phyloP scores from a whole-genome alignment of 2,329 filamentous ascomycete genomes.

The Aplosporella prunicola region DNA sequence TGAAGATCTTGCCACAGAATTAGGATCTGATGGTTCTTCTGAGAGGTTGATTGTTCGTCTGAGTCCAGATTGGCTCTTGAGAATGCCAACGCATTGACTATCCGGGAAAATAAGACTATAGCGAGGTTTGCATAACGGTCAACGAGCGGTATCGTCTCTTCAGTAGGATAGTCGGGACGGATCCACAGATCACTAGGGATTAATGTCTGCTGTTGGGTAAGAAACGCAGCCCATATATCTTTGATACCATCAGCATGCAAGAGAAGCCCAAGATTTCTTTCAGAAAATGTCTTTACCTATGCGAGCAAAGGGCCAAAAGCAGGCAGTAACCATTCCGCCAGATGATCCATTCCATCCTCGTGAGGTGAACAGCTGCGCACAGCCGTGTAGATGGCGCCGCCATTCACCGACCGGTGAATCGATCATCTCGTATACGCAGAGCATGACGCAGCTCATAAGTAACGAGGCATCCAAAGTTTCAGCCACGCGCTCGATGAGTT shows the following conservation, averaged over 20 bases:
- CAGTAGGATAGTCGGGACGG: neutral
- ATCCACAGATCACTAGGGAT: conserved; percentile 3
- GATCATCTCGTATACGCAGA: conserved; percentile 5
- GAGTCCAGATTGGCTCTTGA: neutral
- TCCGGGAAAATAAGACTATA: neutral
- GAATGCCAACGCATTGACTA: neutral
- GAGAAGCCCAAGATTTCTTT: too few species aligned
- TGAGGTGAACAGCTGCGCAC: neutral
- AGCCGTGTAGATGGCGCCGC: conserved; percentile 2
- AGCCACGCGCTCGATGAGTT: neutral
- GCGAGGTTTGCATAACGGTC: conserved; percentile 1
- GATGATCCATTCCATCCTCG: neutral
- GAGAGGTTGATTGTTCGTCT: neutral
- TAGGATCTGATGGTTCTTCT: too few species aligned
- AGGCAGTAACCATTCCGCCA: neutral
- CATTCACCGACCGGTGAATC: neutral
- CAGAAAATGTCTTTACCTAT: too few species aligned
- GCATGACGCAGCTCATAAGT: neutral
- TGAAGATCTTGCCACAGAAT: neutral
- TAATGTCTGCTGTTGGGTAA: neutral
- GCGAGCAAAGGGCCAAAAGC: conserved; percentile 5
- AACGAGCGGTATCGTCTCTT: neutral
- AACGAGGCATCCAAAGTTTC: neutral
- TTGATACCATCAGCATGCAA: too few species aligned
- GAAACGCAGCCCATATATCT: conserved; percentile 4